A percentile compares a stretch with the other conserved stretches of the same genome.
Evolutionary conservation across 305 asterid species (phyloP).

Genomic region (Nicotiana rustica): DNA sequence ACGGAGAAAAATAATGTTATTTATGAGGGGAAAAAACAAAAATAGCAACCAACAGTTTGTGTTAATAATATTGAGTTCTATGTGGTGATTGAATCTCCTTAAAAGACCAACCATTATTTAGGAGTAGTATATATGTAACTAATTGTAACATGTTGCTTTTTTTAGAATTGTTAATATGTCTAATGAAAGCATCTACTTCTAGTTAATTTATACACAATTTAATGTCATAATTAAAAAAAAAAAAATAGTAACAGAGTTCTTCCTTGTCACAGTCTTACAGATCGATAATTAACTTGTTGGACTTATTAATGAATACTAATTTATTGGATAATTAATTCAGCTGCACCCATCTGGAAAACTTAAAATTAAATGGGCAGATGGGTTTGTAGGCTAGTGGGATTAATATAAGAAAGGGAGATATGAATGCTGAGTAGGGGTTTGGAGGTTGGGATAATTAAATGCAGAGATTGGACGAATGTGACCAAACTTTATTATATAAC

Average conservation of each 20-base stretch:
- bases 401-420: slow-evolving; percentile 12
- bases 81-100: too few species aligned
- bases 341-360: slow-evolving; percentile 25
- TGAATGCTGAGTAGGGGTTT: slow-evolving; percentile 38
- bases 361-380: neutral
- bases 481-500: too few species aligned
- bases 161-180: too few species aligned
- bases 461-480: too few species aligned
- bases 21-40: too few species aligned
- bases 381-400: neutral
- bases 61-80: too few species aligned
- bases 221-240: neutral
- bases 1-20: too few species aligned
- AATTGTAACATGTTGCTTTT: neutral
- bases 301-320: slow-evolving; percentile 28
- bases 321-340: neutral
- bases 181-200: neutral
- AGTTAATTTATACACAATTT: neutral
- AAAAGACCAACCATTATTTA: too few species aligned
- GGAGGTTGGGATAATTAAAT: too few species aligned
- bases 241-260: neutral
- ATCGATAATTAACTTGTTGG: slow-evolving; percentile 34
- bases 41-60: too few species aligned
- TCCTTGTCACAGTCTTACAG: slow-evolving; percentile 32
- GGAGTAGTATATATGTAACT: too few species aligned